Evolutionary conservation across 2,329 filamentous ascomycete species (phyloP), one percentile per base, ranked within the genome.

Genomic region (Calonectria pteridis): DNA sequence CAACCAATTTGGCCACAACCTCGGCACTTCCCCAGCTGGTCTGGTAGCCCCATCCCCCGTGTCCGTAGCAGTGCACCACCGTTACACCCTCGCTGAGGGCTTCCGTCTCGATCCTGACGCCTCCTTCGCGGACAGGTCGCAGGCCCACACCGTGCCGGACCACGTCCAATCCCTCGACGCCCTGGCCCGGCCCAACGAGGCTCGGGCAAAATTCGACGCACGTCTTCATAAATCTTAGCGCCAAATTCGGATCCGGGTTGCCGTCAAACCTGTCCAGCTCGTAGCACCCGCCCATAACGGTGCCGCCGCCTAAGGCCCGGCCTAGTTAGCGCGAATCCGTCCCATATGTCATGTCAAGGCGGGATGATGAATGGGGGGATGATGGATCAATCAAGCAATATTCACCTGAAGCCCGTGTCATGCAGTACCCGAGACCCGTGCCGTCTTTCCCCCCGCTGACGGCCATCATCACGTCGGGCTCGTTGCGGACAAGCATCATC

Each of bases 111-210:
- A 96, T 86, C 70, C 94, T 89, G 18, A 93, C 91, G 0, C 94
- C 94, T 2, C 89, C 93, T 59, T 91, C 88, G 59, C 94, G 87
- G 80, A 92, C 89, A 4, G 94, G 94, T 75, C 94, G 87, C 76
- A 97, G 81, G 0, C 94, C 94, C 14, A 96, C 94, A 2, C 91
- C 93, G 81, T 97, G 94, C n/a, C 94, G 88, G 67, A 96, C 88
- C 37, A 97, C 88, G 82, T 92, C 91, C 72, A 97, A 82, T 37
- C 88, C 91, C 83, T 94, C 89, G 35, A 94, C 89, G 0, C 93
- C 92, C 83, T 91, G 87, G 10, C 92, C 89, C 80, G 85, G 3
- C 89, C 89, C 74, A 94, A 84, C 66, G 87, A 85, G 55, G 33
- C 55, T 62, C 0, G 93, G 93, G 80, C 90, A 90, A 23, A 91